phyloP scores from a whole-genome alignment of 768 basidiomycete genomes.

The Hebeloma cylindrosporum region DNA sequence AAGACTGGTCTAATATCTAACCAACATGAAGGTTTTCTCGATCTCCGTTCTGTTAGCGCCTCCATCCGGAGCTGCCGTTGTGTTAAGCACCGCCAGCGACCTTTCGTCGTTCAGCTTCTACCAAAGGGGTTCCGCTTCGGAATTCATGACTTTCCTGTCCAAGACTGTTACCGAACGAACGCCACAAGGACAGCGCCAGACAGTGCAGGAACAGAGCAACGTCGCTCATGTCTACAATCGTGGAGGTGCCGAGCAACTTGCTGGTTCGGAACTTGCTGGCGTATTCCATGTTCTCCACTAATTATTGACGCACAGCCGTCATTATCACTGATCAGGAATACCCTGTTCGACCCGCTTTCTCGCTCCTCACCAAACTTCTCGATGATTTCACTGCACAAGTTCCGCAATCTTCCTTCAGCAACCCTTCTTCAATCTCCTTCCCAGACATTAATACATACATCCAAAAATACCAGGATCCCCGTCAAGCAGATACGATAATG shows the following conservation, averaged over 20 bases:
- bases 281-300: not conserved
- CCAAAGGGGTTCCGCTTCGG: conserved; percentile 80
- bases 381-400: conserved; percentile 89
- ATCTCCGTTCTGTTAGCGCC: conserved; percentile 74
- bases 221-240: conserved; percentile 93
- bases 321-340: conserved; percentile 96
- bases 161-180: conserved; percentile 93
- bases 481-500: conserved; percentile 98
- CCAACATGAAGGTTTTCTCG: conserved; percentile 91
- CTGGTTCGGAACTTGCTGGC: conserved; percentile 51
- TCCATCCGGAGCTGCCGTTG: conserved; percentile 57
- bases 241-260: conserved; percentile 80
- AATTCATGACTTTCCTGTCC: conserved; percentile 93
- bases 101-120: conserved; percentile 93
- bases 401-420: conserved; percentile 65
- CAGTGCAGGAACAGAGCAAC: conserved; percentile 91
- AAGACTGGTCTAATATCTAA: too few relatives aligned
- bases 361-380: conserved; percentile 86
- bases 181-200: conserved; percentile 84
- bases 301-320: conserved; percentile 52
- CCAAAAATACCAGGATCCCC: conserved; percentile 94
- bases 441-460: conserved; percentile 75
- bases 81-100: conserved; percentile 72
- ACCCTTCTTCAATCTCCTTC: conserved; percentile 71
- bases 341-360: conserved; percentile 95